Base-by-base conservation (phyloP, 1,284 basidiomycete genomes). In the Chalciporus sp. region DNA sequence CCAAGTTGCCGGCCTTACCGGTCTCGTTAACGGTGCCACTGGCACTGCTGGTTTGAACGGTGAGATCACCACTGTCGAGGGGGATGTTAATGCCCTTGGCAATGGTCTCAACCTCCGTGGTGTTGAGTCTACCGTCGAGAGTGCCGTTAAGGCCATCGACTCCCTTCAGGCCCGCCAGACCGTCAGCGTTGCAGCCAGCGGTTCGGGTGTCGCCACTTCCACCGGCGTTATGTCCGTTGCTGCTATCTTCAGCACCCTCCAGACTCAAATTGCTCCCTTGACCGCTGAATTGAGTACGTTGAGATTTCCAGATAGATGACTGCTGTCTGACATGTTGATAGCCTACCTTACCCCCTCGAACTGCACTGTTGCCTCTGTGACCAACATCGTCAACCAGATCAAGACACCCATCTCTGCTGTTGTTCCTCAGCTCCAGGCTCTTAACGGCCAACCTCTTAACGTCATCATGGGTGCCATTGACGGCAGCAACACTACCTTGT, bases 391-490 rank as follows among this genome's bases (percentile, higher is more conserved):
- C 43, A 44, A 53, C 17, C 55, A 70, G 17, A 68, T 77, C 59
- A 69, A 72, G 57, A 51, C 23, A 28, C 57, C 70, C 35, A 51
- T 79, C 29, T 51, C 53, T 39, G 57, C 46, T 17, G 73, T 73
- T 10, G 51, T 74, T 42, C 47, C 57, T 42, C 57, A 68, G 20
- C 57, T 79, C 37, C 57, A 75, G 51, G 62, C 51, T 17, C 74
- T 78, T 41, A 61, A 66, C 43, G 74, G 74, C 42, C 55, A 62
- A 31, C 61, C 68, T 7, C 28, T 61, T 2, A 56, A 53, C 7
- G 55, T 64, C 10, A 69, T 77, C 53, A 61, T 79, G 45, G 69
- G 68, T 20, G 49, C 68, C 14, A 64, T 67, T 29, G 65, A 69
- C 11, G 70, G 70, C 35, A 61, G 64, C 35, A 61, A 63, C 20